Evolutionary conservation across 1,284 basidiomycete genomes (phyloP).

Genomic region (Erythrobasidium hasegawianum): DNA sequence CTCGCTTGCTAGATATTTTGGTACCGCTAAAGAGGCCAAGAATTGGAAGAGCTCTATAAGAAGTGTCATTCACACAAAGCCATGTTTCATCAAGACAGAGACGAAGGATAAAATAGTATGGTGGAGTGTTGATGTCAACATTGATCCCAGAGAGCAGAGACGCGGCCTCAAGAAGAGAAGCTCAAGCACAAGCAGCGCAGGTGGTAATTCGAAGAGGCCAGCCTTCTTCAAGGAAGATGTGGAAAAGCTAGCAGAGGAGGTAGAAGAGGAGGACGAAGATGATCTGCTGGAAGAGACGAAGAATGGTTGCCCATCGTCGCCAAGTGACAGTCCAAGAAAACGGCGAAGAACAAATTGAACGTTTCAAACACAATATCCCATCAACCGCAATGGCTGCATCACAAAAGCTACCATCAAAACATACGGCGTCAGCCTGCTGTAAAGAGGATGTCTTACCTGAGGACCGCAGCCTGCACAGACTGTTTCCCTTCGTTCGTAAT

Average conservation of each 20-base stretch:
- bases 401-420: too few species aligned
- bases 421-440: too few species aligned
- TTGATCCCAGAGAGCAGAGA: constrained; percentile 30
- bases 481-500: too few species aligned
- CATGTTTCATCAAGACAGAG: constrained; percentile 32
- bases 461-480: too few species aligned
- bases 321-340: too few species aligned
- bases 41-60: constrained; percentile 33
- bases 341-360: too few species aligned
- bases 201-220: not conserved
- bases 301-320: too few species aligned
- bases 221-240: not conserved
- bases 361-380: too few species aligned
- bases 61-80: constrained; percentile 33
- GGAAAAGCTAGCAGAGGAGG: not conserved
- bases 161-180: constrained; percentile 26
- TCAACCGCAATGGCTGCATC: too few species aligned
- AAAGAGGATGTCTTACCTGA: too few species aligned
- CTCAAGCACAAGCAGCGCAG: not conserved
- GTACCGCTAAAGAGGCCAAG: constrained; percentile 25
- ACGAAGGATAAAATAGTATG: constrained; percentile 7
- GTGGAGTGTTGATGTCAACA: constrained; percentile 28
- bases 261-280: not conserved
- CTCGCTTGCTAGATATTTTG: constrained; percentile 15
- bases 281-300: not conserved